Base-by-base conservation (phyloP, 139 green algal genomes). In the Chlamydomonas sp. region DNA sequence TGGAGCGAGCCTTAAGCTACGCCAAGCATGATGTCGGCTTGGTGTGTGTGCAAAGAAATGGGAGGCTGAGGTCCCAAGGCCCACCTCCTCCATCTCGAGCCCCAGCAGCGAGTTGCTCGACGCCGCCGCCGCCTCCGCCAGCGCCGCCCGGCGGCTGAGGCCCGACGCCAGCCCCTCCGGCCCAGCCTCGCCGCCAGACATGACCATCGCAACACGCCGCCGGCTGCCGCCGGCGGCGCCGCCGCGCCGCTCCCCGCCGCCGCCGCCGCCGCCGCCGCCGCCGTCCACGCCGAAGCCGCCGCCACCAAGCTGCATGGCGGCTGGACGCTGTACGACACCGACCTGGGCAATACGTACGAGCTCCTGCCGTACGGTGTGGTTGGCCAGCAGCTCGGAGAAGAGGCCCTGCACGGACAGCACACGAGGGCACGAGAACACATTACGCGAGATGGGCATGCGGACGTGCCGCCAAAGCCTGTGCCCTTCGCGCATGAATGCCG, bases 31-130 rank as follows among this genome's bases (percentile, higher is more conserved):
- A n/a, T 12, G 69, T 75, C 16, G 69, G 69, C 12, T 49, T 75
- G 69, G 69, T 5, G 69, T 49, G 69, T 75, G 12, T 12, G 69
- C 69, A 74, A 4, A 74, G 58, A 5, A 5, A 14, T 20, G 73
- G n/a, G 73, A 78, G 31, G 73, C n/a, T 20, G n/a, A 16, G 15
- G 15, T 3, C 58, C 9, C 57, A 9, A 4, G 63, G 6, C 80
- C 7, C 69, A 86, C 81, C 61, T 86, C 81, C 31, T 86, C 81
- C 72, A 86, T 20, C 60, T 86, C 81, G 14, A 86, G 12, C 2
- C 80, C 80, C 59, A 85, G 6, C 57, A 75, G 0, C n/a, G n/a
- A n/a, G 58, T 5, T 67, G 78, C 5, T 20, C 17, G 8, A 14
- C 76, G 76, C 72, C 76, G 76, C 76, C 74, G 74, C 49, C 72